Evolutionary conservation across 164 flowering plant species (phyloP).

Genomic region (Tetrastigma voinierianum): DNA sequence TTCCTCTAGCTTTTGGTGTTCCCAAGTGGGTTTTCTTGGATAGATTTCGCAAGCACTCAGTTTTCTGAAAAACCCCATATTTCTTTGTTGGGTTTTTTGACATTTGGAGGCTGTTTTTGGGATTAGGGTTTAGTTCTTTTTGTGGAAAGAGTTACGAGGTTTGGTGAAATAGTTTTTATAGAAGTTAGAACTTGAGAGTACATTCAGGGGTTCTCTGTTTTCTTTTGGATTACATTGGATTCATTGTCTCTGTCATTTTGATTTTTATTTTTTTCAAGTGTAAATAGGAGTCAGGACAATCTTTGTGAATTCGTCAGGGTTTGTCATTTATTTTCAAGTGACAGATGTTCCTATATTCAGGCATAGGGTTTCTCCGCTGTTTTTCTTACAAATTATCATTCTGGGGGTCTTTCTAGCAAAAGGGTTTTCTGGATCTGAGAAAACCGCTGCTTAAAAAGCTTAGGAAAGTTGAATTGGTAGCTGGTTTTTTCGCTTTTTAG

Average conservation of each 20-base stretch:
- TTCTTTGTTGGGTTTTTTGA: conserved; percentile 1
- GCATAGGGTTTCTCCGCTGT: background rate
- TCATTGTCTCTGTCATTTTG: too few relatives aligned
- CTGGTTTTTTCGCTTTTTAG: conserved; percentile 13
- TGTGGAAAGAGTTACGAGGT: background rate
- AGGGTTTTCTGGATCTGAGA: conserved; percentile 21
- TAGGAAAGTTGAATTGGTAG: background rate
- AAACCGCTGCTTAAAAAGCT: too few relatives aligned
- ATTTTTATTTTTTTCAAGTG: conserved; percentile 10
- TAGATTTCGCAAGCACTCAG: background rate
- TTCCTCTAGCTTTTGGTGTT: background rate
- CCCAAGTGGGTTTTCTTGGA: conserved; percentile 1
- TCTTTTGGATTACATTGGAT: background rate
- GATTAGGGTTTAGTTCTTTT: background rate
- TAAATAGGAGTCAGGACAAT: background rate
- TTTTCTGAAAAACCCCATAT: too few relatives aligned
- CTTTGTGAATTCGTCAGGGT: background rate
- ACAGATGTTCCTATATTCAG: conserved; percentile 19
- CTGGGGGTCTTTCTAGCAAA: conserved; percentile 1
- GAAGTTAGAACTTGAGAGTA: background rate
- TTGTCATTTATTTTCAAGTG: conserved; percentile 1
- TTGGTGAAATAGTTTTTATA: background rate
- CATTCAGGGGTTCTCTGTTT: background rate
- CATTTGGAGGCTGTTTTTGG: background rate
- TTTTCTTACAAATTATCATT: background rate